These are phyloP conservation scores for Aspergillus saccharolyticus DNA, from an alignment of 495 filamentous ascomycete genomes.

Conservation along the genomic window DNA sequence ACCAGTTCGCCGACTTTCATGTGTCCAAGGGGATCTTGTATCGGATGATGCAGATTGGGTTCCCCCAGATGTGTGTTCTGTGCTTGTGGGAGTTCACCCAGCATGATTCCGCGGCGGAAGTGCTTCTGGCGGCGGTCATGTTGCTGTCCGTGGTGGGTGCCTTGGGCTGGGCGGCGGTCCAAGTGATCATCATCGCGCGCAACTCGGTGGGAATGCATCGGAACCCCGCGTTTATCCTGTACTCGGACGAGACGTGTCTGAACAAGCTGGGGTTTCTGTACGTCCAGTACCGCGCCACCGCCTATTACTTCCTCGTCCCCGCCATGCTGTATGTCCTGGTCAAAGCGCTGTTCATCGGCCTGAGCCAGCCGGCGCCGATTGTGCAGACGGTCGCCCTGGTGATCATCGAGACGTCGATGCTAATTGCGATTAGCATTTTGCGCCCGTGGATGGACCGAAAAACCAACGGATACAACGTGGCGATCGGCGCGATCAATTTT, in stretches of 20 bases:
- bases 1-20: slow-evolving; percentile 92
- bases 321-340: slow-evolving; percentile 71
- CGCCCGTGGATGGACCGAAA: slow-evolving; percentile 99
- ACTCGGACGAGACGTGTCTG: slow-evolving; percentile 83
- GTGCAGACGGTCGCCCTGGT: slow-evolving; percentile 82
- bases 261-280: slow-evolving; percentile 99
- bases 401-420: slow-evolving; percentile 74
- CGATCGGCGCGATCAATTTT: slow-evolving; percentile 86
- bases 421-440: slow-evolving; percentile 74
- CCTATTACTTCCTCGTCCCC: slow-evolving; percentile 94
- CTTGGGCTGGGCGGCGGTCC: slow-evolving; percentile 81
- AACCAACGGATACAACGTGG: slow-evolving; percentile 94
- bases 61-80: slow-evolving; percentile 85
- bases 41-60: slow-evolving; percentile 84
- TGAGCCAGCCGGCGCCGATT: slow-evolving; percentile 67
- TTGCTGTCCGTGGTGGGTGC: slow-evolving; percentile 74
- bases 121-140: slow-evolving; percentile 86
- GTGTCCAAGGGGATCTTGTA: slow-evolving; percentile 90
- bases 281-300: slow-evolving; percentile 92
- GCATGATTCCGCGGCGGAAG: slow-evolving; percentile 78
- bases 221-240: slow-evolving; percentile 95
- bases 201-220: slow-evolving; percentile 88
- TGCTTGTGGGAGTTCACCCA: slow-evolving; percentile 93
- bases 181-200: slow-evolving; percentile 83
- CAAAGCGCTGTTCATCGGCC: slow-evolving; percentile 88